A percentile compares a stretch with the other conserved stretches of the same genome.
These are phyloP conservation scores for Lachnellula arida DNA, from an alignment of 2,329 filamentous ascomycete species.

Conservation along the genomic window DNA sequence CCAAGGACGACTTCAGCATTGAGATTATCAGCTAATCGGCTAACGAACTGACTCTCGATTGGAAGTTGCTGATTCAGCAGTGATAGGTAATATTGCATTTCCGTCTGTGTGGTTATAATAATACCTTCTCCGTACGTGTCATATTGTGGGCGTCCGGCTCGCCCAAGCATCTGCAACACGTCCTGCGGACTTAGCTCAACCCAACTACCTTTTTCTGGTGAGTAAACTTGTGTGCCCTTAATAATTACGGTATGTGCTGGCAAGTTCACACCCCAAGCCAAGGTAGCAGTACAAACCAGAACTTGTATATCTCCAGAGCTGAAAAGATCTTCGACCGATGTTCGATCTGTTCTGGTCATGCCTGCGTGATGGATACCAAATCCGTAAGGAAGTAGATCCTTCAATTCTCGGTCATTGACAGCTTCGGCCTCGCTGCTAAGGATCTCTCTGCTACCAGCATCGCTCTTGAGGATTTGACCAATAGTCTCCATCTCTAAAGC, in stretches of 20 bases:
- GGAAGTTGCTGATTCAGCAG: slow-evolving; percentile 95
- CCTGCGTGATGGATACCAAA: slow-evolving; percentile 98
- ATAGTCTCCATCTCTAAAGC: slow-evolving; percentile 97
- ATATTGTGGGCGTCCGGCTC: slow-evolving; percentile 92
- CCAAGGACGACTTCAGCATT: slow-evolving; percentile 96
- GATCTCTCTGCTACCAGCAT: slow-evolving; percentile 87
- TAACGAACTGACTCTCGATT: slow-evolving; percentile 94
- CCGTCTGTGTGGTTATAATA: slow-evolving; percentile 91
- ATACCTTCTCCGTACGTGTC: slow-evolving; percentile 98
- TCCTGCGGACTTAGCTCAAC: slow-evolving; percentile 96
- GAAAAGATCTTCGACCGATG: slow-evolving; percentile 92
- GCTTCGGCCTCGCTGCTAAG: slow-evolving; percentile 78
- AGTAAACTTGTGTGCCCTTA: slow-evolving; percentile 97
- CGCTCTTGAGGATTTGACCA: slow-evolving; percentile 87
- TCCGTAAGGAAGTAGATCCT: slow-evolving; percentile 91
- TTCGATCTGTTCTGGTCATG: slow-evolving; percentile 92
- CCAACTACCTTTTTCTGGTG: slow-evolving; percentile 97
- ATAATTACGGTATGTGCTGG: slow-evolving; percentile 98
- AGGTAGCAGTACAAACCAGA: slow-evolving; percentile 93
- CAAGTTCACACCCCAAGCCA: slow-evolving; percentile 98
- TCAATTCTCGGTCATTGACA: slow-evolving; percentile 81
- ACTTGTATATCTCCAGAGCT: slow-evolving; percentile 88
- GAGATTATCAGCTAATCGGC: slow-evolving; percentile 88
- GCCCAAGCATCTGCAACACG: slow-evolving; percentile 96
- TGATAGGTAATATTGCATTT: slow-evolving; percentile 96